These are phyloP conservation scores for Phellinidium pouzarii DNA, from an alignment of 1,284 basidiomycete genomes.

Conservation along the genomic window DNA sequence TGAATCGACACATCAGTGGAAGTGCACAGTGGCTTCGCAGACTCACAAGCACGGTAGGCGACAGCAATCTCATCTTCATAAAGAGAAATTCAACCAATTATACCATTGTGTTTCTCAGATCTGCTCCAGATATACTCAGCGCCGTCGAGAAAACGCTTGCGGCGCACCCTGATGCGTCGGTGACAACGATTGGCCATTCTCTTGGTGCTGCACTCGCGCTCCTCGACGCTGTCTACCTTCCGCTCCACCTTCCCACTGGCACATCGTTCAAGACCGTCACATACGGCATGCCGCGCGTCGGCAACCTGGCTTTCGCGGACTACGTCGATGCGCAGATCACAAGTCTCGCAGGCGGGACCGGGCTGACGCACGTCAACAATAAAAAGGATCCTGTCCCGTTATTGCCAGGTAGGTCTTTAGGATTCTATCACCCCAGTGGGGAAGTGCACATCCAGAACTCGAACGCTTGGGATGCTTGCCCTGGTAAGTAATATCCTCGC, in stretches of 20 bases:
- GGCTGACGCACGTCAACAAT: constrained; percentile 45
- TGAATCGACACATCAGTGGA: constrained; percentile 40
- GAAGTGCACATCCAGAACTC: constrained; percentile 51
- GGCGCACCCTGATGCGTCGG: constrained; percentile 30
- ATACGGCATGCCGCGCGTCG: constrained; percentile 58
- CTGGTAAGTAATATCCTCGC: constrained; percentile 29
- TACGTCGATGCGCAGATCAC: constrained; percentile 43
- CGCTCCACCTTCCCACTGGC: constrained; percentile 29
- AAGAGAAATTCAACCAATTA: neutral
- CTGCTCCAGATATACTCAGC: constrained; percentile 41
- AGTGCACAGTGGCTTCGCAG: constrained; percentile 52
- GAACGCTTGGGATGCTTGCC: constrained; percentile 41
- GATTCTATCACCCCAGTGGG: constrained; percentile 48
- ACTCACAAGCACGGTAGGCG: constrained; percentile 45
- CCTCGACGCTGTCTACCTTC: constrained; percentile 38
- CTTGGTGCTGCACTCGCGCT: constrained; percentile 48
- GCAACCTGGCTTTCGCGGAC: constrained; percentile 53
- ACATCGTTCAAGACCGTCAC: constrained; percentile 31
- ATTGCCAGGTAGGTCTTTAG: constrained; percentile 42
- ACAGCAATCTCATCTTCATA: neutral
- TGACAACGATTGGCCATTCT: constrained; percentile 51
- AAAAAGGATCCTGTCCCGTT: constrained; percentile 28
- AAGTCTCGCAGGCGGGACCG: constrained; percentile 20
- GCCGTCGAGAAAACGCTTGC: constrained; percentile 40
- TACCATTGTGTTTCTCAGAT: constrained; percentile 28